phyloP scores from a whole-genome alignment of 1,284 basidiomycete genomes.

The Cryptococcus sp. region DNA sequence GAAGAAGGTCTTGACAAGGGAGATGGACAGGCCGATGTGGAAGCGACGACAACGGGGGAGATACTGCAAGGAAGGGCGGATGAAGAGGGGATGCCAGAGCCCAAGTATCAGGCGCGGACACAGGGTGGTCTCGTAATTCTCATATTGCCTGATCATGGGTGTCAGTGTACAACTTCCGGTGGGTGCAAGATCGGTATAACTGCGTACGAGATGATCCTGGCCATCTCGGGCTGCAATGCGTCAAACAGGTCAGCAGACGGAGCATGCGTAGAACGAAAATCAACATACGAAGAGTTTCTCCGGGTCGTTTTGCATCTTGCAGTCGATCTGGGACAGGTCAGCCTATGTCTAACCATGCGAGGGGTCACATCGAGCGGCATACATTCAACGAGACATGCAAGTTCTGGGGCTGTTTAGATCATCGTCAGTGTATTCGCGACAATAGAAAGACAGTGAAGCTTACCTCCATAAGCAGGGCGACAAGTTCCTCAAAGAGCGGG shows the following conservation, averaged over 20 bases:
- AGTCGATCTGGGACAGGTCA: slow-evolving; percentile 60
- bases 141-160: slow-evolving; percentile 53
- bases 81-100: slow-evolving; percentile 87
- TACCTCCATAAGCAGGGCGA: slow-evolving; percentile 70
- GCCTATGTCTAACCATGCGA: not conserved
- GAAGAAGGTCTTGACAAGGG: slow-evolving; percentile 78
- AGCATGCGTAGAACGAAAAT: not conserved
- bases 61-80: slow-evolving; percentile 68
- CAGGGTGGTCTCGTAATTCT: slow-evolving; percentile 72
- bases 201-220: slow-evolving; percentile 61
- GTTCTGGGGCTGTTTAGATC: slow-evolving; percentile 66
- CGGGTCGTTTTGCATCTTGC: slow-evolving; percentile 91
- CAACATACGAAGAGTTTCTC: slow-evolving; percentile 67
- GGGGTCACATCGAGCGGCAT: slow-evolving; percentile 12
- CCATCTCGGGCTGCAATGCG: slow-evolving; percentile 65
- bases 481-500: slow-evolving; percentile 77
- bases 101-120: slow-evolving; percentile 86
- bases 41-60: slow-evolving; percentile 74
- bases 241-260: not conserved
- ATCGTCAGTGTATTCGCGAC: not conserved
- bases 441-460: slow-evolving; percentile 4
- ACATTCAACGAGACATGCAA: slow-evolving; percentile 76
- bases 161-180: not conserved
- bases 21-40: slow-evolving; percentile 73
- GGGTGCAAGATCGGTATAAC: not conserved